A percentile compares a stretch with the other conserved stretches of the same genome.
These are phyloP conservation scores for Stellera chamaejasme DNA, from an alignment of 345 rosid species.

Conservation along the genomic window DNA sequence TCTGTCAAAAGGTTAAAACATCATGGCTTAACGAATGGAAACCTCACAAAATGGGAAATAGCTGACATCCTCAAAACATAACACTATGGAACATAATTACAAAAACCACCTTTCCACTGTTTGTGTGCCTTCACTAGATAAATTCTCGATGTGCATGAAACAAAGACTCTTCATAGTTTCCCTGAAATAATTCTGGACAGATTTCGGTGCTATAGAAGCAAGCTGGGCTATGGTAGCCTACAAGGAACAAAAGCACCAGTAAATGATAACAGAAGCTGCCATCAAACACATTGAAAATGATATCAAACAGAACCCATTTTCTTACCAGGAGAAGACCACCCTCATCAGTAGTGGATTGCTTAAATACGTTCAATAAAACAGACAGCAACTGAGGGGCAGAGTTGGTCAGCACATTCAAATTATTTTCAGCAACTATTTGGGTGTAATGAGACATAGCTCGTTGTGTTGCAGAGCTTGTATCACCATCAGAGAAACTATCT, in stretches of 20 bases:
- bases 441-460: slow-evolving; percentile 49
- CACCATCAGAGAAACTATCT: slow-evolving; percentile 24
- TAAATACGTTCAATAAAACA: slow-evolving; percentile 49
- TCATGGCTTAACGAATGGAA: background rate
- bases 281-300: no score
- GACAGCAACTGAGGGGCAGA: slow-evolving; percentile 58
- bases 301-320: background rate
- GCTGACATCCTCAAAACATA: background rate
- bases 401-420: slow-evolving; percentile 46
- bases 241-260: slow-evolving; percentile 9
- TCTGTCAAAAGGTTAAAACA: background rate
- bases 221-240: slow-evolving; percentile 76
- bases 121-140: slow-evolving; percentile 31
- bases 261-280: no score
- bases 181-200: slow-evolving; percentile 39
- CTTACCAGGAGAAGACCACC: slow-evolving; percentile 90
- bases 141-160: slow-evolving; percentile 48
- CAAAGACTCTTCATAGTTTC: slow-evolving; percentile 63
- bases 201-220: slow-evolving; percentile 73
- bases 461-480: slow-evolving; percentile 34
- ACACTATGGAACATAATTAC: background rate
- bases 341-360: slow-evolving; percentile 68
- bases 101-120: slow-evolving; percentile 43
- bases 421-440: slow-evolving; percentile 41
- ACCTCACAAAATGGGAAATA: background rate